Percentiles rank a stretch among this genome's conserved stretches.
These are phyloP conservation scores for Ustilaginoidea virens DNA, from an alignment of 2,329 filamentous ascomycete species.

Conservation along the genomic window DNA sequence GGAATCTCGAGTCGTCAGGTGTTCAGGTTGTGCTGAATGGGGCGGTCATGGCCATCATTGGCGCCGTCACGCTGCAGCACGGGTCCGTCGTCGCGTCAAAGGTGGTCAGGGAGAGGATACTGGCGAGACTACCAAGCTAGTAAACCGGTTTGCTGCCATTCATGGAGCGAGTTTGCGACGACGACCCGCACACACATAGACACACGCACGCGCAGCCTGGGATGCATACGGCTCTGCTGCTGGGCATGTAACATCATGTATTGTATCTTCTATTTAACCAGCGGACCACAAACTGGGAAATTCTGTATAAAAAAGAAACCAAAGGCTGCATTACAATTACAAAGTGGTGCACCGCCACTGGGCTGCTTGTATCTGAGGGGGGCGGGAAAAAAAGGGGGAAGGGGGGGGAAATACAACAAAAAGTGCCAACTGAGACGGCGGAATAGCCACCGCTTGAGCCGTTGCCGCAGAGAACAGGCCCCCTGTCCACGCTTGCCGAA, in stretches of 20 bases:
- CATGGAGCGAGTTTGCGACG: no score
- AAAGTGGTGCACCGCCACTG: background rate
- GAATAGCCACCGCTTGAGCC: no score
- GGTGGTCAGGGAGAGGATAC: conserved; percentile 61
- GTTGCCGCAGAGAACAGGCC: no score
- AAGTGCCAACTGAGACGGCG: no score
- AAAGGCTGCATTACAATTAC: background rate
- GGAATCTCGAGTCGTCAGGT: conserved; percentile 59
- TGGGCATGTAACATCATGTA: conserved; percentile 4
- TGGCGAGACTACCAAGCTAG: conserved; percentile 27
- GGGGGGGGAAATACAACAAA: no score
- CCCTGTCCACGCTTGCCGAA: no score
- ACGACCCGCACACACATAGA: no score
- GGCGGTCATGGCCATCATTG: conserved; percentile 71
- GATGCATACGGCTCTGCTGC: no score
- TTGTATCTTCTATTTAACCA: conserved; percentile 10
- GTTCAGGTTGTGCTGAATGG: conserved; percentile 59
- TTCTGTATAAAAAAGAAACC: conserved; percentile 8
- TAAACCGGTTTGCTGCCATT: no score
- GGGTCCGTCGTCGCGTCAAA: conserved; percentile 64
- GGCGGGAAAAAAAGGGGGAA: background rate
- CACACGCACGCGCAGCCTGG: no score
- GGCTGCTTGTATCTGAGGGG: background rate
- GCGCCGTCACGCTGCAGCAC: conserved; percentile 76
- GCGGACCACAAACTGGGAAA: conserved; percentile 2